Evolutionary conservation across 257 asterid species (phyloP).

Genomic region (Handroanthus guayacan): DNA sequence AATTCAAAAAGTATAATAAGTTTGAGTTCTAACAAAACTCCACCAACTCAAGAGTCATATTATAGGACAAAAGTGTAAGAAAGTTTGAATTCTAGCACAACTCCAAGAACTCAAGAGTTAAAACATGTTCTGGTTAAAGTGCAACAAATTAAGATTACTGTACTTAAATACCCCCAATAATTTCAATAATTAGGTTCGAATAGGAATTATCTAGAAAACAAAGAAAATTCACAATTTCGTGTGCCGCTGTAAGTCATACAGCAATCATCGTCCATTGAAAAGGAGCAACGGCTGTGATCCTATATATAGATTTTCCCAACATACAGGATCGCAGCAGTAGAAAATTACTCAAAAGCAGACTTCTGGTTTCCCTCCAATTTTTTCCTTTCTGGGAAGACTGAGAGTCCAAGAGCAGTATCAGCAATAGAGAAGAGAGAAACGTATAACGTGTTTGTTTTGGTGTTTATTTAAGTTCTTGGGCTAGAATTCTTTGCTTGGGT

Average conservation of each 20-base stretch:
- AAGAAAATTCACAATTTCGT: too few relatives aligned
- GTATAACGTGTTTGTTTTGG: not conserved
- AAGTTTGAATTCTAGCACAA: too few relatives aligned
- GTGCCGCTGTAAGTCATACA: slow-evolving; percentile 4
- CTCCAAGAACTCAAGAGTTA: not conserved
- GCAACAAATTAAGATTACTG: too few relatives aligned
- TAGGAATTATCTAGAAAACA: not conserved
- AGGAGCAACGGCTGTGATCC: slow-evolving; percentile 31
- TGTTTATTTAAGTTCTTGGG: slow-evolving; percentile 7
- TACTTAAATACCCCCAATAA: too few relatives aligned
- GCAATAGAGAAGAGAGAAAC: slow-evolving; percentile 1
- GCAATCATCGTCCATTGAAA: not conserved
- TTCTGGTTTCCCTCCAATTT: slow-evolving; percentile 51
- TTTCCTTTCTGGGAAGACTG: slow-evolving; percentile 25
- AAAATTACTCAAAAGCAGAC: slow-evolving; percentile 34
- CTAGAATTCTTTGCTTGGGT: not conserved
- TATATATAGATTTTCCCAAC: not conserved
- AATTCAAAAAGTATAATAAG: too few relatives aligned
- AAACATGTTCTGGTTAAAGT: too few relatives aligned
- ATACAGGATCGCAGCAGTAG: slow-evolving; percentile 16
- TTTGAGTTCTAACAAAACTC: too few relatives aligned
- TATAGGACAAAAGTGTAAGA: too few relatives aligned
- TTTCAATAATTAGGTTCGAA: too few relatives aligned
- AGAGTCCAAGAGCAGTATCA: not conserved
- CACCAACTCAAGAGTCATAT: too few relatives aligned